These are phyloP conservation scores for Boletus rex-veris DNA, from an alignment of 768 basidiomycete species.

Conservation along the genomic window DNA sequence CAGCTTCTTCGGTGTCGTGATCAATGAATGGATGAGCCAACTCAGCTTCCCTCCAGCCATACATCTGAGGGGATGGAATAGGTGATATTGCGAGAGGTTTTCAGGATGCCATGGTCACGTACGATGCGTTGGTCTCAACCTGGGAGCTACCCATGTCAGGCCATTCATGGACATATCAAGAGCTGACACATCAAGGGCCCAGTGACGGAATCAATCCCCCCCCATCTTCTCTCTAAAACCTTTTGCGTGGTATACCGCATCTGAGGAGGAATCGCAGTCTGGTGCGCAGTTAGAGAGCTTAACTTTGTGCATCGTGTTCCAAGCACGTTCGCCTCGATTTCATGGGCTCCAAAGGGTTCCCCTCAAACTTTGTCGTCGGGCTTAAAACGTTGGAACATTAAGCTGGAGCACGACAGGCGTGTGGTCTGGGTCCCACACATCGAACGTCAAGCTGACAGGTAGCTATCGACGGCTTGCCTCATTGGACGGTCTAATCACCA, in stretches of 20 bases:
- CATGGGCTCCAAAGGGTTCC: not conserved
- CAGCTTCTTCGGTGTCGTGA: constrained; percentile 16
- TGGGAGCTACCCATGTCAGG: constrained; percentile 12
- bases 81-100: constrained; percentile 15
- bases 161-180: constrained; percentile 10
- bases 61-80: constrained; percentile 8
- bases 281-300: constrained; percentile 15
- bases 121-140: constrained; percentile 1
- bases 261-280: not conserved
- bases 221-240: not conserved
- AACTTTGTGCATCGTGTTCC: constrained; percentile 4
- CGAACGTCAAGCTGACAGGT: not conserved
- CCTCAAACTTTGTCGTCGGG: not conserved
- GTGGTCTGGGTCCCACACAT: not conserved
- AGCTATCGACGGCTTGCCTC: too few relatives aligned
- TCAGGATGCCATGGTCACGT: constrained; percentile 7
- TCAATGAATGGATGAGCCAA: constrained; percentile 1
- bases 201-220: constrained; percentile 13
- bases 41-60: constrained; percentile 8
- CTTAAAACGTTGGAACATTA: constrained; percentile 1
- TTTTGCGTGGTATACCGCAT: not conserved
- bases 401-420: not conserved
- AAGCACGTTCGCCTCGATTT: constrained; percentile 2
- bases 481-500: too few relatives aligned
- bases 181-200: constrained; percentile 15